These are phyloP conservation scores for Lolium rigidum DNA, from an alignment of 176 grass and related monocot species.

Conservation along the genomic window DNA sequence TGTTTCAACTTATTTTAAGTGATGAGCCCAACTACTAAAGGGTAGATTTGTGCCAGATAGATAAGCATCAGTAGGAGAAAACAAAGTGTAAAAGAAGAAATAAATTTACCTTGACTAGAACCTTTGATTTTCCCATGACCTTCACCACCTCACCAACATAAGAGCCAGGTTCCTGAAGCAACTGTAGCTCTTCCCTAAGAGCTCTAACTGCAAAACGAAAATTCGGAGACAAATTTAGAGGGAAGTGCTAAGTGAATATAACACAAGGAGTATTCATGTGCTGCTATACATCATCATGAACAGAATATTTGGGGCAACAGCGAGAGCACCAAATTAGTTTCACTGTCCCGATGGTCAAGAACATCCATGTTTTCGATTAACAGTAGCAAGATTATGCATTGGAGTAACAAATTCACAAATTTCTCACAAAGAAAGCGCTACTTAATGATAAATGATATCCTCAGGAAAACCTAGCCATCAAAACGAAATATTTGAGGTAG, in stretches of 20 bases:
- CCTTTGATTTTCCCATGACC: conserved; percentile 99
- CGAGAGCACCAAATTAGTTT: neutral
- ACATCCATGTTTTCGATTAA: neutral
- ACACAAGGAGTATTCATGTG: neutral
- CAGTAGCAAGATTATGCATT: neutral
- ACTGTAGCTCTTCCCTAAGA: conserved; percentile 91
- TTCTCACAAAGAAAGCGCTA: neutral
- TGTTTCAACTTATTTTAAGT: conserved; percentile 6
- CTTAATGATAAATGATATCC: neutral
- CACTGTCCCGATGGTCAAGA: neutral
- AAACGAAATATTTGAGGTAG: neutral
- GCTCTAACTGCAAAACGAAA: conserved; percentile 71
- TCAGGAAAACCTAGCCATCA: neutral
- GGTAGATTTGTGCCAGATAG: neutral
- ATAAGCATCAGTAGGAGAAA: neutral
- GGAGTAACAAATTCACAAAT: neutral
- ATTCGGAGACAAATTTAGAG: conserved; percentile 24
- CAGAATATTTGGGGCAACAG: neutral
- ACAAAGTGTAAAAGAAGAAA: neutral
- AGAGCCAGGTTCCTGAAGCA: conserved; percentile 94
- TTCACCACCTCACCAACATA: conserved; percentile 99
- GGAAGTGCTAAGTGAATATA: neutral
- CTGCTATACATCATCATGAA: neutral
- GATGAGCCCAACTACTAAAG: neutral
- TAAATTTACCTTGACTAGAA: conserved; percentile 88